These are phyloP conservation scores for Ogataea paraovalis DNA, from an alignment of 805 yeast species.

Conservation along the genomic window DNA sequence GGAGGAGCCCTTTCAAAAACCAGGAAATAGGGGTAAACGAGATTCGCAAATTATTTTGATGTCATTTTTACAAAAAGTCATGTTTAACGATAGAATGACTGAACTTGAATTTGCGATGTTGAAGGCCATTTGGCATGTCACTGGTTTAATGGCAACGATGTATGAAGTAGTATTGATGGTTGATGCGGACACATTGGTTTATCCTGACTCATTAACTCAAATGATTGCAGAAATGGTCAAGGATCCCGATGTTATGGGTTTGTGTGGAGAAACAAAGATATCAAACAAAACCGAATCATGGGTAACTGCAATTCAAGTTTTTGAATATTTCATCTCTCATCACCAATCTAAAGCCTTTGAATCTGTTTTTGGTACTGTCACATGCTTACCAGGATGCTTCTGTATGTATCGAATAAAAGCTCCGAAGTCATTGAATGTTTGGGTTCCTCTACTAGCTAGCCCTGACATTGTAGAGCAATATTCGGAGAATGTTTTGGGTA, in stretches of 20 bases:
- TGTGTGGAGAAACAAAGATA: constrained; percentile 93
- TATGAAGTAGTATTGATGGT: constrained; percentile 88
- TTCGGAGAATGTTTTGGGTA: constrained; percentile 78
- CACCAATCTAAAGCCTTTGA: constrained; percentile 94
- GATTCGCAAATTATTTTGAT: constrained; percentile 88
- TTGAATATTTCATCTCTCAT: constrained; percentile 89
- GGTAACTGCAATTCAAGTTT: constrained; percentile 92
- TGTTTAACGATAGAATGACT: constrained; percentile 93
- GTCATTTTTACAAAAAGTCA: constrained; percentile 84
- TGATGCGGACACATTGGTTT: constrained; percentile 89
- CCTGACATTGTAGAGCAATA: constrained; percentile 92
- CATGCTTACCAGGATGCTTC: constrained; percentile 95
- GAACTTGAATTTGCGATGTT: constrained; percentile 78
- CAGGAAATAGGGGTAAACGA: constrained; percentile 95
- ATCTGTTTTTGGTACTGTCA: constrained; percentile 91
- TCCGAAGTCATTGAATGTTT: constrained; percentile 75
- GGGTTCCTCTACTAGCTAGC: constrained; percentile 93
- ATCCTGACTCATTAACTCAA: constrained; percentile 83
- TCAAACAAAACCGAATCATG: constrained; percentile 77
- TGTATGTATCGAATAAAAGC: constrained; percentile 87
- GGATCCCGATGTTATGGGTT: constrained; percentile 84
- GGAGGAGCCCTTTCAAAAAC: constrained; percentile 66
- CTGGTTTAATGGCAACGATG: constrained; percentile 79
- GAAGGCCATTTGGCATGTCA: constrained; percentile 70
- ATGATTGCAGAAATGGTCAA: constrained; percentile 87